Conservation (phyloP, 805 yeast genomes). For the Ogataea ramenticola region DNA sequence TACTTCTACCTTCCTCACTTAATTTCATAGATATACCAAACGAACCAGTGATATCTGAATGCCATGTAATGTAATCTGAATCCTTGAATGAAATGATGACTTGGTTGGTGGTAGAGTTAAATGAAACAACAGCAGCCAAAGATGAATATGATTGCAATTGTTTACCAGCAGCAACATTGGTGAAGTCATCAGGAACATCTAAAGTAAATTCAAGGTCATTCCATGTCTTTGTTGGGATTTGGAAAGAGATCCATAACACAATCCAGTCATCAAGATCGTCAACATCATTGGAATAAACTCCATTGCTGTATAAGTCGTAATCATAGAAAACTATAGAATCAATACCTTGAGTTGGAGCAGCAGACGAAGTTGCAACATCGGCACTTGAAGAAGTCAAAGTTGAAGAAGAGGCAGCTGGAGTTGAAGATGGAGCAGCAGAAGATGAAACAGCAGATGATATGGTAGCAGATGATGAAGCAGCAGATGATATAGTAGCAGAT, state of each 20-base stretch:
- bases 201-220: not conserved
- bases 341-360: not conserved
- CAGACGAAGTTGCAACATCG: not conserved
- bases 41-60: not conserved
- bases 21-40: not conserved
- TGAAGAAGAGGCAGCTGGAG: not conserved
- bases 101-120: not conserved
- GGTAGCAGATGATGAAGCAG: not conserved
- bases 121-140: not conserved
- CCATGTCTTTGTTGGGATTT: not conserved
- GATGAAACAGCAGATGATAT: not conserved
- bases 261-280: constrained; percentile 1
- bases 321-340: not conserved
- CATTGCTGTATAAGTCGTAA: not conserved
- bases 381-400: not conserved
- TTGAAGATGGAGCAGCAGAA: not conserved
- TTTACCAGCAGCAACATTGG: not conserved
- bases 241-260: not conserved
- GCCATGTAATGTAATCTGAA: not conserved
- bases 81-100: not conserved
- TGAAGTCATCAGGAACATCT: constrained; percentile 1
- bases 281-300: not conserved
- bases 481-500: not conserved
- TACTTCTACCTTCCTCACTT: not conserved
- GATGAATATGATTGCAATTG: not conserved